Evolutionary conservation across 2,329 filamentous ascomycete genomes (phyloP), one percentile per base, ranked within the genome.

Genomic region (Clonostachys solani): DNA sequence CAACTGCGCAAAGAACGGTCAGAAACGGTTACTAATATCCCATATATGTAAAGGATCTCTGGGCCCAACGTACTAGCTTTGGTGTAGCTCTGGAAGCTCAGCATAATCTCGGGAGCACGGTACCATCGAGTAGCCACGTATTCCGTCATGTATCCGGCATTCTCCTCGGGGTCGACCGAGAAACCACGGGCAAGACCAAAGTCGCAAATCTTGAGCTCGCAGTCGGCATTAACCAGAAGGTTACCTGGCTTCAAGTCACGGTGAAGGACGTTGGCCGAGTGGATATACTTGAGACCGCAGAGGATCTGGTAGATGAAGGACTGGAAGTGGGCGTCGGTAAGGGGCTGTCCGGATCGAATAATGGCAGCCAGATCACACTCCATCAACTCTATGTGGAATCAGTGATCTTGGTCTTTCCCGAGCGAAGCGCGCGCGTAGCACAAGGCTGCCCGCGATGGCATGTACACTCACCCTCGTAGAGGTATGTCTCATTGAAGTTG

Each of bases 281-380:
- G 94, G 56, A 99, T 97, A 71, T 97, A 99, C 77, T 99, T 99
- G 58, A 99, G 79, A 54, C 94, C 94, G 67, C 94, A 97, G 6
- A 99, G 86, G 57, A 99, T 99, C 78, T 99, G 94, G 77, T 99
- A 99, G 73, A 99, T 96, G 74, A 99, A 99, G 45, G 94, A 97
- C 72, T 99, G 94, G 77, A 99, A 99, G 71, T 99, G 94, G 47
- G 94, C 94, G 65, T 99, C 94, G 62, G 94, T 99, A 65, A 99
- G 78, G 43, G 94, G 92, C 68, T 99, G 94, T 52, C 94, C 94
- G 40, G 92, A 97, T 57, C 94, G 86, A 60, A 99, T 97, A 67
- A 99, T 99, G 56, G 94, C 94, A 33, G 94, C 94, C 66, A 99
- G 72, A 72, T 99, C 94, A 73, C 94, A 97, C 67, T 99, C 94